phyloP scores from a whole-genome alignment of 2,329 filamentous ascomycete species.

The Teratosphaeria zuluensis region DNA sequence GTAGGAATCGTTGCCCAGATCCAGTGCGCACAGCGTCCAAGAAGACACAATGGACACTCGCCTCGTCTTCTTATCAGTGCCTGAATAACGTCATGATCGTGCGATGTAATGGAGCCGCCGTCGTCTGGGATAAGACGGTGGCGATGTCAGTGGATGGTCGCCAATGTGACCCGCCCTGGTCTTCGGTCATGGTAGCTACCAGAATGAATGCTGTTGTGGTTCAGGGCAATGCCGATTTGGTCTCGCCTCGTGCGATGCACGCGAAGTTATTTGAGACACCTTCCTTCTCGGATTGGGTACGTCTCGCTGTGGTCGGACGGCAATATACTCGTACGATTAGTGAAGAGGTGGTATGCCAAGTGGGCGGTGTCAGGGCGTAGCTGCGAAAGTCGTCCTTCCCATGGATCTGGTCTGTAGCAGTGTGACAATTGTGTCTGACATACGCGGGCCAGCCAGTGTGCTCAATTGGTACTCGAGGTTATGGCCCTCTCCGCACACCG shows the following conservation, averaged over 20 bases:
- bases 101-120: no score
- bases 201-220: background rate
- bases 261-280: background rate
- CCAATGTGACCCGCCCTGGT: background rate
- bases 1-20: background rate
- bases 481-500: no score
- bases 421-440: no score
- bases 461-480: no score
- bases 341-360: background rate
- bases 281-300: background rate
- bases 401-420: background rate
- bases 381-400: background rate
- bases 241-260: background rate
- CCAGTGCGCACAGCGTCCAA: background rate
- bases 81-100: background rate
- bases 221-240: background rate
- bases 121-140: no score
- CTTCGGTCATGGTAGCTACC: background rate
- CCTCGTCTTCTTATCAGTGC: background rate
- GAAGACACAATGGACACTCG: background rate
- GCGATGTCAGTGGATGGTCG: no score
- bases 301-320: background rate
- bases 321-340: background rate
- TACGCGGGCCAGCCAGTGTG: no score
- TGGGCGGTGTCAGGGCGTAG: background rate